These are phyloP conservation scores for Chlorella sp. DNA, from an alignment of 139 green algal genomes.

Conservation along the genomic window DNA sequence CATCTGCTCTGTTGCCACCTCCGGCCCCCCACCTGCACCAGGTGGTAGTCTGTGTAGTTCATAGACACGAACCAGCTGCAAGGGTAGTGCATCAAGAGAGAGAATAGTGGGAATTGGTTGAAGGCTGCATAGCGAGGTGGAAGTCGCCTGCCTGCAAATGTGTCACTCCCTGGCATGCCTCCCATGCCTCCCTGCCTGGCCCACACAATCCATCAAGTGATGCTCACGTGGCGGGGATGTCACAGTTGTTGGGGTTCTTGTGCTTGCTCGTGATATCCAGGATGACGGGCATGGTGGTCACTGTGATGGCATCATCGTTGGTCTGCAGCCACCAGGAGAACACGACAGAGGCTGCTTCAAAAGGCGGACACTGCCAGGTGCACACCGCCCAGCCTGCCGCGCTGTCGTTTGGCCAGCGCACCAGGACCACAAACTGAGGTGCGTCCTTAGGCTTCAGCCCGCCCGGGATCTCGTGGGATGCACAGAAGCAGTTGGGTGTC, in stretches of 20 bases:
- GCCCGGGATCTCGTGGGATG: constrained; percentile 19
- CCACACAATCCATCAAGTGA: no score
- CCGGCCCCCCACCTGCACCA: constrained; percentile 16
- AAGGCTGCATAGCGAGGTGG: no score
- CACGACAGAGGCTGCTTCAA: no score
- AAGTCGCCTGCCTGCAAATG: no score
- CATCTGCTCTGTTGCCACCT: not conserved
- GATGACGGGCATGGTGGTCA: constrained; percentile 29
- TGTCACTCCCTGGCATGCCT: no score
- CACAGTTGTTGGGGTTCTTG: constrained; percentile 34
- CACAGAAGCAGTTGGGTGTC: constrained; percentile 33
- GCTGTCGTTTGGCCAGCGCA: not conserved
- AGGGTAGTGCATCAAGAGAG: not conserved
- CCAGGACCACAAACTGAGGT: constrained; percentile 41
- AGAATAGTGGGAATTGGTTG: no score
- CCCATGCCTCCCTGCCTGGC: no score
- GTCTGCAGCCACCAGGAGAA: no score
- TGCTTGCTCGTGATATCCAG: constrained; percentile 27
- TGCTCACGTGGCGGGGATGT: constrained; percentile 37
- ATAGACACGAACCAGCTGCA: constrained; percentile 42
- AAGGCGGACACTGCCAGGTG: no score
- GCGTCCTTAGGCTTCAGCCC: not conserved
- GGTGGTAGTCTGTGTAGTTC: constrained; percentile 31
- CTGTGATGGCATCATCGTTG: constrained; percentile 40
- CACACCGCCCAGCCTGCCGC: no score